A percentile compares a stretch with the other conserved stretches of the same genome.
phyloP scores from a whole-genome alignment of 2,329 filamentous ascomycete genomes.

The Botryotinia globosa region DNA sequence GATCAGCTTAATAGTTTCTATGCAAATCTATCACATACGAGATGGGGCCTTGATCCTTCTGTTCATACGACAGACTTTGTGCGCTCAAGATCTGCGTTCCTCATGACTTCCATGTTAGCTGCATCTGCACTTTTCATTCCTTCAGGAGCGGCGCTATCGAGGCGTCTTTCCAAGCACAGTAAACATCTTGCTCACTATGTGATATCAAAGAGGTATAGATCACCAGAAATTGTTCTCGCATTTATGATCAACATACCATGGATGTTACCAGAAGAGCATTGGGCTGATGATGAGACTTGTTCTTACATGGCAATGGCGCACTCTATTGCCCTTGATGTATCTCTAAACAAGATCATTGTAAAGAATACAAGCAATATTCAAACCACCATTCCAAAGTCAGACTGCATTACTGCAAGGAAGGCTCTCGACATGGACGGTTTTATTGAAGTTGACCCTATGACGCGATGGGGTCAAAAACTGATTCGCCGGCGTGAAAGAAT shows the following conservation, averaged over 20 bases:
- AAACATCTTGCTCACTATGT: constrained; percentile 61
- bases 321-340: constrained; percentile 66
- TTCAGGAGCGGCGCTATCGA: constrained; percentile 61
- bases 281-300: constrained; percentile 70
- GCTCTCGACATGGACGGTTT: constrained; percentile 69
- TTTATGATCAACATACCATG: constrained; percentile 76
- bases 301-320: constrained; percentile 68
- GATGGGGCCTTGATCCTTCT: constrained; percentile 69
- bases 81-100: constrained; percentile 64
- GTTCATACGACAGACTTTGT: constrained; percentile 66
- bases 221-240: constrained; percentile 70
- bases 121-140: constrained; percentile 67
- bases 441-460: constrained; percentile 57
- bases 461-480: constrained; percentile 58
- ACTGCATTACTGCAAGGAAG: constrained; percentile 65
- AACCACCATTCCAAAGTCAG: constrained; percentile 56
- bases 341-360: constrained; percentile 65
- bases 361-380: constrained; percentile 46
- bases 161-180: constrained; percentile 61
- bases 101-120: constrained; percentile 69
- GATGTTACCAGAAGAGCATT: constrained; percentile 67
- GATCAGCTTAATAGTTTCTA: constrained; percentile 53
- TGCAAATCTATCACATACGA: constrained; percentile 66
- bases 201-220: constrained; percentile 60
- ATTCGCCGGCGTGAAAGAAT: constrained; percentile 64